Conservation (phyloP, 192 early-diverging fungal species). For the Coemansia pectinata region DNA sequence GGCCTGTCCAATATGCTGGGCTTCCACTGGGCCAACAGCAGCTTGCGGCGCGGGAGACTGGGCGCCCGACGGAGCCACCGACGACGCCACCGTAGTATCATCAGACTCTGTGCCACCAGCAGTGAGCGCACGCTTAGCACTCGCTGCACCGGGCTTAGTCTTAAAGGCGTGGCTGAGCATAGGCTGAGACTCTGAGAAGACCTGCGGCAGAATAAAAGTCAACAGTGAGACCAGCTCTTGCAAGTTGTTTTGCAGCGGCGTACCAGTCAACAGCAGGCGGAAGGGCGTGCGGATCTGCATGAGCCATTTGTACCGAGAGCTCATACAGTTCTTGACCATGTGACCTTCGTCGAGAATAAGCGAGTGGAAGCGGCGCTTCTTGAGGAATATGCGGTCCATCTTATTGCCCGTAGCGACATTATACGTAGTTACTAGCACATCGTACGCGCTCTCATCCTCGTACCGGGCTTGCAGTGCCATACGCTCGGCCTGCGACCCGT, state of each 20-base stretch:
- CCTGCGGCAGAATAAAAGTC: constrained; percentile 82
- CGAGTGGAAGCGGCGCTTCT: constrained; percentile 60
- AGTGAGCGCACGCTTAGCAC: constrained; percentile 1
- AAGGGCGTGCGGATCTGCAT: constrained; percentile 64
- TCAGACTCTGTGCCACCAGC: constrained; percentile 33
- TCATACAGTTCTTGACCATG: constrained; percentile 87
- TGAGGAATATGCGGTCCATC: constrained; percentile 75
- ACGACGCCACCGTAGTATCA: constrained; percentile 26
- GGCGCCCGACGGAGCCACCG: constrained; percentile 26
- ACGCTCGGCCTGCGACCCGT: constrained; percentile 63
- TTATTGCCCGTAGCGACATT: constrained; percentile 69
- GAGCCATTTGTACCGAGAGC: constrained; percentile 74
- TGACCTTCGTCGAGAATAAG: constrained; percentile 90
- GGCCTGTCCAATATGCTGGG: constrained; percentile 73
- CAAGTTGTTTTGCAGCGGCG: constrained; percentile 85
- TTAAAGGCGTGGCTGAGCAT: constrained; percentile 52
- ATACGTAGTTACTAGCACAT: constrained; percentile 84
- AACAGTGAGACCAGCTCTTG: constrained; percentile 83
- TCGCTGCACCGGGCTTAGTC: constrained; percentile 12
- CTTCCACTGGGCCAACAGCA: constrained; percentile 30
- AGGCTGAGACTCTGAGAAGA: constrained; percentile 63
- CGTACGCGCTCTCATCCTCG: constrained; percentile 53
- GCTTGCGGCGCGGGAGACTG: constrained; percentile 28
- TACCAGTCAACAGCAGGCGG: constrained; percentile 78
- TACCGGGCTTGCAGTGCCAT: constrained; percentile 57